A percentile compares a stretch with the other conserved stretches of the same genome.
Evolutionary conservation across 768 basidiomycete species (phyloP).

Genomic region (Clathrus columnatus): DNA sequence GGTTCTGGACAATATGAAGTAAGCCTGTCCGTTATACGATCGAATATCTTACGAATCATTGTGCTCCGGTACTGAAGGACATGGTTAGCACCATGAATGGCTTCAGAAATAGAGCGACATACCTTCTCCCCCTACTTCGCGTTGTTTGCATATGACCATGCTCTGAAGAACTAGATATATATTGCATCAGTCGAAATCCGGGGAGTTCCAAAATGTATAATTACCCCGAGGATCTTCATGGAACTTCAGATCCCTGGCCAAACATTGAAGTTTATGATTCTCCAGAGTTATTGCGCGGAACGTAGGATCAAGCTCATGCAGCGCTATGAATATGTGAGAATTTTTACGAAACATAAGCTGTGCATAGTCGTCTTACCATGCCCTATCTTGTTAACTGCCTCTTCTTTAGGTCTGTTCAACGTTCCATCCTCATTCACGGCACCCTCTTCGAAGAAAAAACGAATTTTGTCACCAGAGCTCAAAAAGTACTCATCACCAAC

Average conservation of each 20-base stretch:
- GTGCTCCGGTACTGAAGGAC: conserved; percentile 69
- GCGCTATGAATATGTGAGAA: conserved; percentile 32
- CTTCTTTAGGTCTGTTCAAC: conserved; percentile 60
- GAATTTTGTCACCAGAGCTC: conserved; percentile 86
- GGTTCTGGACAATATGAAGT: conserved; percentile 36
- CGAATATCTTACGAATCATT: conserved; percentile 73
- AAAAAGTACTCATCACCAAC: conserved; percentile 93
- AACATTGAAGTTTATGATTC: conserved; percentile 55
- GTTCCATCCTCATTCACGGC: conserved; percentile 64
- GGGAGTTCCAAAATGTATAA: conserved; percentile 16
- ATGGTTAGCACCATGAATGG: neutral
- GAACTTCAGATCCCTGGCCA: conserved; percentile 73
- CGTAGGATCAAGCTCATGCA: conserved; percentile 78
- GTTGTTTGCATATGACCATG: conserved; percentile 95
- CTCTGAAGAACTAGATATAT: conserved; percentile 63
- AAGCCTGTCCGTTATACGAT: neutral
- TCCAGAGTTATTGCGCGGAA: conserved; percentile 77
- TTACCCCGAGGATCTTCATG: conserved; percentile 79
- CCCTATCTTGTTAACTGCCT: conserved; percentile 91
- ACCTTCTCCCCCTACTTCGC: conserved; percentile 90
- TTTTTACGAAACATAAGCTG: neutral
- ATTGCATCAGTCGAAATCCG: neutral
- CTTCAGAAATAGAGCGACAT: conserved; percentile 10
- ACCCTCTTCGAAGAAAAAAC: conserved; percentile 89
- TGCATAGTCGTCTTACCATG: conserved; percentile 46